Evolutionary conservation across 495 filamentous ascomycete genomes (phyloP).

Genomic region (Hypoxylon lienhwacheense): DNA sequence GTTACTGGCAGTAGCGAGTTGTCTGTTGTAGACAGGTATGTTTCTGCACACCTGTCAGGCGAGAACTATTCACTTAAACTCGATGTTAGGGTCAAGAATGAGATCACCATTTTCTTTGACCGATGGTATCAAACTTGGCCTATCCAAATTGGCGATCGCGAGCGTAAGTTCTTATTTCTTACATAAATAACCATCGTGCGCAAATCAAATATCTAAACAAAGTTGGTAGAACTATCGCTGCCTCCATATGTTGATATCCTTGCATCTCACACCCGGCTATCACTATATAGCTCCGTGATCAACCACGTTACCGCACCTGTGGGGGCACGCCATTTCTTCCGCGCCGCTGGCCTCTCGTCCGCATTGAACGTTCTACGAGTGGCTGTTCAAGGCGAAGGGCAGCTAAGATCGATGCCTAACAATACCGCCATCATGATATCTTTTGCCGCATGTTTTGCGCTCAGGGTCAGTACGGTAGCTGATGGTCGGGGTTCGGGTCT

Average conservation of each 20-base stretch:
- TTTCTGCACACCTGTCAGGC: neutral
- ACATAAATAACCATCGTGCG: too few species aligned
- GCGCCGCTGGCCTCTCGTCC: constrained; percentile 66
- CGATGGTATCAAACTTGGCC: constrained; percentile 41
- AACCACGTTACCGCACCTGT: constrained; percentile 72
- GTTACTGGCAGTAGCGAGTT: constrained; percentile 33
- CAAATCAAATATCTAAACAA: neutral
- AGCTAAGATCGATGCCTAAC: constrained; percentile 74
- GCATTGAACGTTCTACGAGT: constrained; percentile 73
- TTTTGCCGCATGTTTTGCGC: constrained; percentile 70
- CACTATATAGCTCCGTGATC: constrained; percentile 72
- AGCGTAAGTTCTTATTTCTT: constrained; percentile 26
- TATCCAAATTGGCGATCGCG: constrained; percentile 37
- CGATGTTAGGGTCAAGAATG: constrained; percentile 29
- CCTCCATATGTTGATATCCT: constrained; percentile 76
- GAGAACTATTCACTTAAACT: neutral
- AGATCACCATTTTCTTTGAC: constrained; percentile 39
- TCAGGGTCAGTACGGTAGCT: constrained; percentile 63
- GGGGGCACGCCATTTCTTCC: constrained; percentile 71
- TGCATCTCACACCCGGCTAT: constrained; percentile 69
- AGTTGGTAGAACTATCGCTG: constrained; percentile 54
- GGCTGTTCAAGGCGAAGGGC: constrained; percentile 68
- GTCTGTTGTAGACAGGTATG: constrained; percentile 36
- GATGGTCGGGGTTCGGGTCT: constrained; percentile 58
- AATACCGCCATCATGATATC: constrained; percentile 78